Conservation (phyloP, 176 grass and related monocot genomes). For the maize (Zea mays) region Zm-B73-REFERENCE-NAM-5.0 NC_050099.1:150553001-150553500, state of each 20-base stretch:
- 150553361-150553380: conserved; percentile 96
- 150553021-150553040: conserved; percentile 34
- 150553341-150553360: conserved; percentile 50
- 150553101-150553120: conserved; percentile 21
- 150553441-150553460: neutral
- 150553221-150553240: conserved; percentile 98
- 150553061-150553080: neutral
- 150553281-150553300: conserved; percentile 21
- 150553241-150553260: conserved; percentile 3
- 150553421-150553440: conserved; percentile 98
- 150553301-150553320: neutral
- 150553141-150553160: neutral
- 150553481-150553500: neutral
- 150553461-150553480: neutral
- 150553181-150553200: conserved; percentile 26
- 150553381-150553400: conserved; percentile 92
- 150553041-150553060: neutral
- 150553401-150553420: conserved; percentile 94
- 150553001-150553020: conserved; percentile 39
- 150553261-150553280: neutral
- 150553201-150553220: conserved; percentile 95
- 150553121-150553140: conserved; percentile 2
- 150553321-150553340: conserved; percentile 4
- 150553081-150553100: neutral
- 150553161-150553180: conserved; percentile 2